Percentiles rank a stretch among this genome's conserved stretches.
Evolutionary conservation across 495 filamentous ascomycete species (phyloP).

Genomic region (Amphirosellinia nigrospora): DNA sequence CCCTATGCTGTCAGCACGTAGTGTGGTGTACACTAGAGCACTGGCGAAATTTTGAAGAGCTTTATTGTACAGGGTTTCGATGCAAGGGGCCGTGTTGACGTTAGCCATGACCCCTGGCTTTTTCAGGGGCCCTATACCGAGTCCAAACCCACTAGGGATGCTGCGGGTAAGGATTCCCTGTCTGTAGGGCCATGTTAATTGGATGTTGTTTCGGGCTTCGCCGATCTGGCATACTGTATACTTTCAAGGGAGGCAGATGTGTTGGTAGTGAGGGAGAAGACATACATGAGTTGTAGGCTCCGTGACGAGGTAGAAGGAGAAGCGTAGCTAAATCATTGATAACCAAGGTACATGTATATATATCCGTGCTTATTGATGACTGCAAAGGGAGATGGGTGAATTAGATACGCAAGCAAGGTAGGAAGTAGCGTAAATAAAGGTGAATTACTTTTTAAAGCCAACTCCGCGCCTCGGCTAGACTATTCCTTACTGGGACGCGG

Average conservation of each 20-base stretch:
- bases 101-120: background rate
- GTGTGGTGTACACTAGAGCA: background rate
- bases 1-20: background rate
- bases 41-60: background rate
- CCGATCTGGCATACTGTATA: constrained; percentile 14
- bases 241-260: background rate
- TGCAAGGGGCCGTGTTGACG: constrained; percentile 1
- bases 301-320: background rate
- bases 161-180: constrained; percentile 8
- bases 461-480: constrained; percentile 14
- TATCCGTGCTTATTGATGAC: background rate
- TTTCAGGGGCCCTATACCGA: background rate
- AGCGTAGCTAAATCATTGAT: background rate
- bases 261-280: background rate
- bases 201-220: constrained; percentile 13
- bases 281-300: background rate
- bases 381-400: background rate
- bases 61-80: background rate
- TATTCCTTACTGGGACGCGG: background rate
- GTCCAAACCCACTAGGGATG: background rate
- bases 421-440: no score
- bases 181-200: constrained; percentile 9
- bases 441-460: constrained; percentile 4
- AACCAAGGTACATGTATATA: background rate
- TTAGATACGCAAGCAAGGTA: background rate